Percentiles rank a stretch among this genome's conserved stretches.
Evolutionary conservation across 2,329 filamentous ascomycete genomes (phyloP).

Genomic region (Fusarium brevicatenulatum): DNA sequence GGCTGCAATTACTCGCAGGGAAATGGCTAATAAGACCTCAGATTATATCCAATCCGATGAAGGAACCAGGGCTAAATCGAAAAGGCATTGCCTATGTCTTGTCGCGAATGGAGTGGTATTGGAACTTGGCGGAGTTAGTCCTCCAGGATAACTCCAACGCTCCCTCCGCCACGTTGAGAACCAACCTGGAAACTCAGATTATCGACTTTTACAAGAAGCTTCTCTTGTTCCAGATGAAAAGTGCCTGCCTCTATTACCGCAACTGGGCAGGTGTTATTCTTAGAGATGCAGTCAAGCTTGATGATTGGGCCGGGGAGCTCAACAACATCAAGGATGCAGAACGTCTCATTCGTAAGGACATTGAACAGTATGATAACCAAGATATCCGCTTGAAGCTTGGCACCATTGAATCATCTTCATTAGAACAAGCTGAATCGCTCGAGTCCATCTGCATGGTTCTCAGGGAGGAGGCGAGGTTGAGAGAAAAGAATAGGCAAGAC

Average conservation of each 20-base stretch:
- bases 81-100: not conserved
- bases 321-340: not conserved
- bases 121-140: not conserved
- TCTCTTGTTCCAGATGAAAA: fast-evolving
- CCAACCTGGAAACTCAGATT: not conserved
- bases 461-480: fast-evolving
- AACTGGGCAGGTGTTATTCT: fast-evolving
- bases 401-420: fast-evolving
- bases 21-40: fast-evolving
- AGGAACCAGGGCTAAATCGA: fast-evolving
- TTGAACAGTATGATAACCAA: not conserved
- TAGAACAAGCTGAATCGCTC: fast-evolving
- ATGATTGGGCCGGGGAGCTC: not conserved
- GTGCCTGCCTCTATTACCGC: not conserved
- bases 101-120: not conserved
- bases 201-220: fast-evolving
- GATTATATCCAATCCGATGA: fast-evolving
- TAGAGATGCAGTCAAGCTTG: not conserved
- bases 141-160: fast-evolving
- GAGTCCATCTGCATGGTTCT: fast-evolving
- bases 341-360: fast-evolving
- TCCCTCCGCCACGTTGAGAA: fast-evolving
- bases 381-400: fast-evolving
- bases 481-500: fast-evolving
- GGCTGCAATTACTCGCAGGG: fast-evolving